These are phyloP conservation scores for Coemansia reversa DNA, from an alignment of 192 early-diverging fungal genomes.

Conservation along the genomic window DNA sequence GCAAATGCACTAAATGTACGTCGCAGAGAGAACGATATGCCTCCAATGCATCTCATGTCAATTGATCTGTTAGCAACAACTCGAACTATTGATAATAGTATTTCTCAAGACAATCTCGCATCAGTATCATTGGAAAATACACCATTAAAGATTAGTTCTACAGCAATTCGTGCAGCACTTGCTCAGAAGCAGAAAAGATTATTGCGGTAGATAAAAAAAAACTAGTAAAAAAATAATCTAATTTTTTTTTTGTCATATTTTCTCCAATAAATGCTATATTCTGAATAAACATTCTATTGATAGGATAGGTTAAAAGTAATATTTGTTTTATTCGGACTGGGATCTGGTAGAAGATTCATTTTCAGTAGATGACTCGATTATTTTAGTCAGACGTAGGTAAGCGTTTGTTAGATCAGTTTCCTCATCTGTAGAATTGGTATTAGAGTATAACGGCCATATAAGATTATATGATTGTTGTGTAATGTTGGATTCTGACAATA, in stretches of 20 bases:
- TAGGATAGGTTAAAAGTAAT: neutral
- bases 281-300: neutral
- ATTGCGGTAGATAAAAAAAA: neutral
- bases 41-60: constrained; percentile 62
- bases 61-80: constrained; percentile 67
- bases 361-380: neutral
- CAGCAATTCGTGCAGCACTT: constrained; percentile 61
- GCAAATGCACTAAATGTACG: constrained; percentile 76
- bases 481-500: constrained; percentile 8
- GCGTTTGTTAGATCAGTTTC: neutral
- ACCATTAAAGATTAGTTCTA: constrained; percentile 76
- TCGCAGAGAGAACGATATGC: constrained; percentile 57
- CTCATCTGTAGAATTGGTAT: neutral
- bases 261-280: neutral
- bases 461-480: constrained; percentile 1
- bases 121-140: constrained; percentile 45
- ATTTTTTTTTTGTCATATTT: neutral
- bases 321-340: neutral
- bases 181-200: constrained; percentile 28
- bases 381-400: neutral
- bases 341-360: neutral
- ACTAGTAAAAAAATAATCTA: neutral
- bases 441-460: constrained; percentile 10
- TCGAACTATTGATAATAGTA: constrained; percentile 19
- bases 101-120: constrained; percentile 18